Percentiles rank a stretch among this genome's conserved stretches.
Conservation (phyloP, 768 basidiomycete species). For the Mrakia gelida region DNA sequence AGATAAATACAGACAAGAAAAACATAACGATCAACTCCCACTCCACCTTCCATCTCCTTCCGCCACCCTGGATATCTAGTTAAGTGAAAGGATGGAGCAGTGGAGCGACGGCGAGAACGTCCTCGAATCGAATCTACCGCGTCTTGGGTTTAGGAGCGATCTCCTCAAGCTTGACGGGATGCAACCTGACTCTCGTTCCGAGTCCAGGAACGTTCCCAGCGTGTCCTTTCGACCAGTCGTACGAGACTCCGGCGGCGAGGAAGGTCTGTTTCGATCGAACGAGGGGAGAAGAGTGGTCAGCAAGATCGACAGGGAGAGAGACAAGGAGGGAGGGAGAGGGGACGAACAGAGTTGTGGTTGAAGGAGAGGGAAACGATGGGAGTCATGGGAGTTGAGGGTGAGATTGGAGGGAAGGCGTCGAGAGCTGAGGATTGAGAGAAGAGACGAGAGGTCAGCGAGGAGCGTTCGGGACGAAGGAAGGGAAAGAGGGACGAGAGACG, state of each 20-base stretch:
- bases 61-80: neutral
- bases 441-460: neutral
- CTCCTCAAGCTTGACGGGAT: constrained; percentile 25
- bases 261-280: neutral
- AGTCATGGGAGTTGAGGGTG: constrained; percentile 7
- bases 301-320: neutral
- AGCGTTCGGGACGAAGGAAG: neutral
- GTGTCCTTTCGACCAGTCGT: constrained; percentile 31
- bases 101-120: too few relatives aligned
- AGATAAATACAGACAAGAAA: neutral
- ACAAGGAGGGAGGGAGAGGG: neutral
- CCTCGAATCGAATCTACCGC: neutral
- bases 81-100: too few relatives aligned
- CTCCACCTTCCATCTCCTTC: too few relatives aligned
- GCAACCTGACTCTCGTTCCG: constrained; percentile 26
- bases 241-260: constrained; percentile 28
- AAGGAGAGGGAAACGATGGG: constrained; percentile 29
- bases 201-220: constrained; percentile 20
- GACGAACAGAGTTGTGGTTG: constrained; percentile 21
- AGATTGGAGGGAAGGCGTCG: constrained; percentile 22
- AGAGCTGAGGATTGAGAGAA: constrained; percentile 3
- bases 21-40: neutral
- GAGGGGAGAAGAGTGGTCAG: neutral
- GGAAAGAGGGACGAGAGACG: neutral
- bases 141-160: constrained; percentile 24